Base-by-base conservation (phyloP, 2,329 filamentous ascomycete genomes). In the Pseudogymnoascus verrucosus region DNA sequence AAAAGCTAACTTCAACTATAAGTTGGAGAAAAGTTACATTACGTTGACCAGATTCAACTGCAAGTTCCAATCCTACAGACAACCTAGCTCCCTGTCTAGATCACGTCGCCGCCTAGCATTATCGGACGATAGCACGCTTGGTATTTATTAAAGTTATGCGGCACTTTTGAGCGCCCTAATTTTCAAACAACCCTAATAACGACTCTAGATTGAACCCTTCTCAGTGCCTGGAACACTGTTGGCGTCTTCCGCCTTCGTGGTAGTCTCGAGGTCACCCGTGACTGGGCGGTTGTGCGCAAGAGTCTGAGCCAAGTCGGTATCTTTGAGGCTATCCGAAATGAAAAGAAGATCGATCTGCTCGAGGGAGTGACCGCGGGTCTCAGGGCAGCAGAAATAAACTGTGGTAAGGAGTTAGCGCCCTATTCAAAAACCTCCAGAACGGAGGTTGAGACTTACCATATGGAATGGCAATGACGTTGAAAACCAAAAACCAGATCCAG, bases 401-500 rank as follows among this genome's bases (percentile, higher is more conserved):
- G 60, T n/a, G n/a, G 26, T 19, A 10, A 57, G 12, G 34, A 34
- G 28, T 57, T 57, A 57, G 51, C 84, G n/a, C 10, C n/a, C n/a
- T n/a, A 12, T 12, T 1, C 28, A 57, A 34, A 19, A 57, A 19
- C n/a, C 10, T 6, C 12, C 1, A 4, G 8, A n/a, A 42, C 6
- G 16, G 10, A 8, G 14, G 26, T 19, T 11, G 51, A 3, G 10
- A 34, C 51, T 21, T 34, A 57, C 51, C 51, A 57, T 57, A 57
- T 57, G 74, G 74, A 23, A 75, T 69, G 5, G 72, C 71, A 37
- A 73, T 65, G 36, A 71, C 63, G 62, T 73, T 74, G 63, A 73
- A 73, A 19, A 73, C 70, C 39, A 70, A 62, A 57, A 75, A 74
- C 70, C 70, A 71, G 64, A 73, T 67, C 69, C 70, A 73, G 37